phyloP scores from a whole-genome alignment of 495 filamentous ascomycete species.

The Lasiosphaeria hispida region DNA sequence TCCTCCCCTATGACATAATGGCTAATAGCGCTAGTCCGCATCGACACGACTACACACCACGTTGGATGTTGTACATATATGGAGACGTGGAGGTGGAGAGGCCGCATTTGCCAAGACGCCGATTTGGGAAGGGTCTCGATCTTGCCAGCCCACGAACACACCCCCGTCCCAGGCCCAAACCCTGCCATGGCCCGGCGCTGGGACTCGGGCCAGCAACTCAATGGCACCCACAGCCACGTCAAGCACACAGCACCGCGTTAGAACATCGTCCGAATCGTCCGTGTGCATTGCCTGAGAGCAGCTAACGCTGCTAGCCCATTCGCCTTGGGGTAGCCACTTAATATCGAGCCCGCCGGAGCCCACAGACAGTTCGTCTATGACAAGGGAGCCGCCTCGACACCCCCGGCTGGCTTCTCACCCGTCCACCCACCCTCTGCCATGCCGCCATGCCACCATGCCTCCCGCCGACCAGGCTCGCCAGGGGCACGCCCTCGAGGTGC shows the following conservation, averaged over 20 bases:
- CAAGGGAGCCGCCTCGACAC: not conserved
- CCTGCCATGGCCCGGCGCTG: not conserved
- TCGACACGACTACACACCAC: not conserved
- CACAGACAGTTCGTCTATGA: not conserved
- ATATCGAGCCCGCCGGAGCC: conserved; percentile 1
- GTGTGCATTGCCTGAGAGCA: too few relatives aligned
- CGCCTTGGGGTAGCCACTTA: not conserved
- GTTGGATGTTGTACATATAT: not conserved
- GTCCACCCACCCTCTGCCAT: not conserved
- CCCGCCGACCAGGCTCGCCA: conserved; percentile 6
- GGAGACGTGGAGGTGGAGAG: not conserved
- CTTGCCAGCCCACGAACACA: not conserved
- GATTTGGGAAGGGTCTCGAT: conserved; percentile 3
- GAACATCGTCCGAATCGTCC: too few relatives aligned
- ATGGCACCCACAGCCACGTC: not conserved
- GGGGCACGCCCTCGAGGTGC: conserved; percentile 21
- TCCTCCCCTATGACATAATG: conserved; percentile 6
- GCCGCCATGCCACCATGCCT: too few relatives aligned
- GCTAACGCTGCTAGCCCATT: too few relatives aligned
- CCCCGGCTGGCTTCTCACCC: not conserved
- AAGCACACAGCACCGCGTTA: too few relatives aligned
- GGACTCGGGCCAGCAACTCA: not conserved
- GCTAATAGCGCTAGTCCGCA: not conserved
- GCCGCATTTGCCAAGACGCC: conserved; percentile 9
- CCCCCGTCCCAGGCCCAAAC: not conserved